Conservation (phyloP, 495 filamentous ascomycete species). For the Penicillium pulvis region DNA sequence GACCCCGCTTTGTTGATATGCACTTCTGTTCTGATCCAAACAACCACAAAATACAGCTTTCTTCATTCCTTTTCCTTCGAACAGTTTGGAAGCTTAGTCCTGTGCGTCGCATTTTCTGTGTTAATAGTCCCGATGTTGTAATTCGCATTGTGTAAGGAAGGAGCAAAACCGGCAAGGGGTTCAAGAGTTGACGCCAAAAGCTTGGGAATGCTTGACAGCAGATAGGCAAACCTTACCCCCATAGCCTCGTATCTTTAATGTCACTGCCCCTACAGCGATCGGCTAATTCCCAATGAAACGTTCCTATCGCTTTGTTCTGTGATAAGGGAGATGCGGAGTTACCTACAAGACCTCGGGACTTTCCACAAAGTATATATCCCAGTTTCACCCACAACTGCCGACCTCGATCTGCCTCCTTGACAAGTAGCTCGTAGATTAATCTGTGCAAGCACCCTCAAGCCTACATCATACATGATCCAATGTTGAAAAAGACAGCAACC, state of each 20-base stretch:
- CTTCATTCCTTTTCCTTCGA: neutral
- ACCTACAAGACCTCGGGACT: no score
- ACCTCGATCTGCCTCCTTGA: neutral
- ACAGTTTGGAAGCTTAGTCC: neutral
- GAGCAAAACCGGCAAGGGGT: neutral
- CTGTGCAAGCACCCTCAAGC: no score
- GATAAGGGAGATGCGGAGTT: slow-evolving; percentile 4
- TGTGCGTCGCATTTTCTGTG: neutral
- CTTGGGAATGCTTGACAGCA: slow-evolving; percentile 1
- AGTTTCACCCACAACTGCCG: neutral
- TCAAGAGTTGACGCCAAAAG: neutral
- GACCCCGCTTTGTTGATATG: slow-evolving; percentile 11
- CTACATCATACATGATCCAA: slow-evolving; percentile 4
- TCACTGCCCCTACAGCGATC: neutral
- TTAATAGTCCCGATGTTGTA: neutral
- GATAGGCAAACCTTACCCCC: neutral
- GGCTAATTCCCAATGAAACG: slow-evolving; percentile 6
- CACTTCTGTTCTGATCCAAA: neutral
- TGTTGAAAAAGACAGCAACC: slow-evolving; percentile 39
- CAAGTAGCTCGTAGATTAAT: neutral
- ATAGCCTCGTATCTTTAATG: neutral
- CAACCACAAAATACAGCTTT: neutral
- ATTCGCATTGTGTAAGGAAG: no score
- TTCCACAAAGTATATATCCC: neutral
- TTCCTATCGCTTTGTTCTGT: neutral